phyloP scores from a whole-genome alignment of 495 filamentous ascomycete species.

The Lindgomyces ingoldianus region DNA sequence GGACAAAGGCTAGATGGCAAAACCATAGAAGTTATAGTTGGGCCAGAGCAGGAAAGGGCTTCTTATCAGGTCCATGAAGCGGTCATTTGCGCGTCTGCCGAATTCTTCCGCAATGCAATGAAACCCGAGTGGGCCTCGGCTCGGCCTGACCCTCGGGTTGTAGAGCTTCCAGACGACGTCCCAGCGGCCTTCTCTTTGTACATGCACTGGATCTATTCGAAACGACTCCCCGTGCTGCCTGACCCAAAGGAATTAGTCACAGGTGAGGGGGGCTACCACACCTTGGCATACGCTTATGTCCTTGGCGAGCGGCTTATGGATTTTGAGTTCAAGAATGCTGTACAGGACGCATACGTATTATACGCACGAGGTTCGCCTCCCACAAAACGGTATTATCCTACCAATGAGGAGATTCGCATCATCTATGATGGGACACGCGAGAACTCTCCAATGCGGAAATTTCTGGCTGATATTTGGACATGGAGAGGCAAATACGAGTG shows the following conservation, averaged over 20 bases:
- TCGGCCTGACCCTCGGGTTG: conserved; percentile 2
- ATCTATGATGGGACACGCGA: conserved; percentile 25
- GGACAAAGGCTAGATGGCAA: conserved; percentile 1
- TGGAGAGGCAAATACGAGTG: conserved; percentile 26
- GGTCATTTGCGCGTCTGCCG: conserved; percentile 16
- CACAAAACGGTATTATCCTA: conserved; percentile 7
- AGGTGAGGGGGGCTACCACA: conserved; percentile 3
- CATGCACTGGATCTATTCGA: conserved; percentile 24
- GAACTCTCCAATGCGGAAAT: conserved; percentile 6
- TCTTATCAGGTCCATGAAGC: conserved; percentile 26
- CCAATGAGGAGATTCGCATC: conserved; percentile 25
- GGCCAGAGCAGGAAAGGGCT: not conserved
- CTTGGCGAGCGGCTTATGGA: conserved; percentile 25
- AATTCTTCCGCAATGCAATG: conserved; percentile 27
- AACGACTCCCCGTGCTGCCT: conserved; percentile 19
- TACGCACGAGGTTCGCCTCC: conserved; percentile 15
- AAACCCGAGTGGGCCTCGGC: conserved; percentile 20
- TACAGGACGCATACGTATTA: conserved; percentile 19
- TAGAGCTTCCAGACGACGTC: conserved; percentile 24
- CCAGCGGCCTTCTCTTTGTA: conserved; percentile 27
- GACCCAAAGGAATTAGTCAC: not conserved
- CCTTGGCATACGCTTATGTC: conserved; percentile 25
- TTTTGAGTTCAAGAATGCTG: conserved; percentile 19
- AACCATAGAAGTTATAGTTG: conserved; percentile 13
- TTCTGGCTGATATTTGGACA: conserved; percentile 28